These are phyloP conservation scores for Zygotorulaspora sp. DNA, from an alignment of 805 yeast genomes.

Conservation along the genomic window DNA sequence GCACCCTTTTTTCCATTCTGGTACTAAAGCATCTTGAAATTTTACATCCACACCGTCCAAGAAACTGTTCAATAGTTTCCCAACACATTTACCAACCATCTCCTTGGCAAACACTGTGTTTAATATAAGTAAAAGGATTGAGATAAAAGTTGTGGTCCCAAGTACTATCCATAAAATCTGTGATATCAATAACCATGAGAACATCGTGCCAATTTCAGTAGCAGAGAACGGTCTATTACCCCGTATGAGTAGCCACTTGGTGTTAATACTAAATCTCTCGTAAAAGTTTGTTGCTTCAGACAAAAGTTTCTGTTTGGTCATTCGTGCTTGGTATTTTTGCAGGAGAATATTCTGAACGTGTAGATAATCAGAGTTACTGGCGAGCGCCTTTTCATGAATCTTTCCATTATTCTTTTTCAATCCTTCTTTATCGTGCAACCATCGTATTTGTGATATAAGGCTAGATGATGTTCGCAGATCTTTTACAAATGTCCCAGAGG, in stretches of 20 bases:
- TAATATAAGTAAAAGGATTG: conserved; percentile 65
- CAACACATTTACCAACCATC: conserved; percentile 73
- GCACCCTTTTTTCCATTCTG: conserved; percentile 85
- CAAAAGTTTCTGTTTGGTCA: conserved; percentile 38
- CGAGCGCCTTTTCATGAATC: conserved; percentile 15
- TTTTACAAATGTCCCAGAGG: not conserved
- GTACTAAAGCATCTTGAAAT: conserved; percentile 86
- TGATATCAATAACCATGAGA: conserved; percentile 86
- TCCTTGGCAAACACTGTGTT: conserved; percentile 88
- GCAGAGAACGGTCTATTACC: conserved; percentile 80
- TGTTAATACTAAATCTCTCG: conserved; percentile 46
- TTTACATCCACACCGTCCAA: conserved; percentile 75
- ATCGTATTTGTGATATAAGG: too few species aligned
- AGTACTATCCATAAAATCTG: conserved; percentile 72
- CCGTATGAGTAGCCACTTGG: conserved; percentile 74
- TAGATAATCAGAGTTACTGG: conserved; percentile 23
- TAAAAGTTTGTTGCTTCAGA: conserved; percentile 40
- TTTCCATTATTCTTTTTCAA: not conserved
- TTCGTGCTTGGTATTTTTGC: conserved; percentile 22
- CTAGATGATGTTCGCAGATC: not conserved
- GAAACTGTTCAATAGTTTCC: conserved; percentile 63
- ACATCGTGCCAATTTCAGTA: conserved; percentile 81
- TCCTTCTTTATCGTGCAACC: conserved; percentile 2
- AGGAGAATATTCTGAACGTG: conserved; percentile 22
- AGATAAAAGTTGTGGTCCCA: conserved; percentile 89